phyloP scores from a whole-genome alignment of 2,329 filamentous ascomycete species.

The Phyllosticta citrichinensis region DNA sequence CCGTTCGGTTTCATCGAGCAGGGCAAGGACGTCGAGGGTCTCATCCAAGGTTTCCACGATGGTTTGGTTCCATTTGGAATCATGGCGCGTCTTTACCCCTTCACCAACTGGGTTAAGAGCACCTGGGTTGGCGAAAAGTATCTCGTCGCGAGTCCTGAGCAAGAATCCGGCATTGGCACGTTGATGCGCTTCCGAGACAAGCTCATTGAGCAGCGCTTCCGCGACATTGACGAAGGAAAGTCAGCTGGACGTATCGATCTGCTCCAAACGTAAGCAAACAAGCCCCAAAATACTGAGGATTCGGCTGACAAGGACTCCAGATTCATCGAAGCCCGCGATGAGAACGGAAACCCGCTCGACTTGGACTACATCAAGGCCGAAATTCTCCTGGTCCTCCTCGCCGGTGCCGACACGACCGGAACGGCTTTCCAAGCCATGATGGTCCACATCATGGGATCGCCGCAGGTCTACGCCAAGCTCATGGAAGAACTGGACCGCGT shows the following conservation, averaged over 20 bases:
- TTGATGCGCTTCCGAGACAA: slow-evolving; percentile 49
- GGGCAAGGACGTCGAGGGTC: slow-evolving; percentile 41
- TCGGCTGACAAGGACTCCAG: neutral
- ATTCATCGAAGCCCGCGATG: slow-evolving; percentile 28
- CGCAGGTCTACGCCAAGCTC: slow-evolving; percentile 35
- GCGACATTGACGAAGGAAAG: slow-evolving; percentile 39
- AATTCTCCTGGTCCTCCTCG: slow-evolving; percentile 42
- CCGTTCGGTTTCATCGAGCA: slow-evolving; percentile 47
- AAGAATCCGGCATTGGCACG: slow-evolving; percentile 45
- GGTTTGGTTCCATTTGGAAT: slow-evolving; percentile 42
- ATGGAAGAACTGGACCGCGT: slow-evolving; percentile 38
- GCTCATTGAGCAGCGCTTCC: slow-evolving; percentile 39
- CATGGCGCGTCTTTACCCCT: slow-evolving; percentile 43
- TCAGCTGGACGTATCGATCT: slow-evolving; percentile 39
- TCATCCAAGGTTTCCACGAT: slow-evolving; percentile 47
- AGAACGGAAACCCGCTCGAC: slow-evolving; percentile 35
- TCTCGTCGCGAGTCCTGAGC: slow-evolving; percentile 43
- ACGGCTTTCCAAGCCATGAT: slow-evolving; percentile 42
- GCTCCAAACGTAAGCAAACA: slow-evolving; percentile 34
- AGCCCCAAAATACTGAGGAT: neutral
- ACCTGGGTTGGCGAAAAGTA: slow-evolving; percentile 43
- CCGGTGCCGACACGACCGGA: slow-evolving; percentile 44
- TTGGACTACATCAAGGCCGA: slow-evolving; percentile 45
- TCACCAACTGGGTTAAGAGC: slow-evolving; percentile 45
- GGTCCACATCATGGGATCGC: slow-evolving; percentile 31